Evolutionary conservation across 495 filamentous ascomycete genomes (phyloP), one percentile per base, ranked within the genome.

Genomic region (Mycothermus thermophilus): DNA sequence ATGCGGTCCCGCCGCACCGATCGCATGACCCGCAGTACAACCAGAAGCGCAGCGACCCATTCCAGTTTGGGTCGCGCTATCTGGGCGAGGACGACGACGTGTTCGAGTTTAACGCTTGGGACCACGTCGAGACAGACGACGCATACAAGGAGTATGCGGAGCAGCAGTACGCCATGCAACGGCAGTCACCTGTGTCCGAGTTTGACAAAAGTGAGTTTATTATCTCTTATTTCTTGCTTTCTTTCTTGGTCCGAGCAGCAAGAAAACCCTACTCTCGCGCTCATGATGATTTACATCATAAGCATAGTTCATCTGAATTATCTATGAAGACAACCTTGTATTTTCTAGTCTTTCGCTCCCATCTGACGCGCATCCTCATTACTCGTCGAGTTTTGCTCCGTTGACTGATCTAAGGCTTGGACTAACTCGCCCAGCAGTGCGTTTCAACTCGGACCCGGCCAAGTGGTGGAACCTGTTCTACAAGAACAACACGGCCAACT

Each of bases 391-490:
- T 16, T 35, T 43, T 30, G 13, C 28, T 17, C n/a, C n/a, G n/a
- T 23, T 36, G 10, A 26, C 30, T 38, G 12, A 30, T 24, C 14
- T 11, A 2, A 17, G 24, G 24, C 30, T 38, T 44, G 24, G 42
- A 47, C 62, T 67, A 46, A 66, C 56, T 29, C 20, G 35, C 25
- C n/a, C 8, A 36, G 35, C 35, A 73, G 69, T 57, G 30, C 78
- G 83, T 34, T 93, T 95, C 72, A 95, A 94, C 55, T 58, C 62
- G 19, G 74, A 90, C 38, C 90, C 90, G 4, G 84, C 78, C 8
- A 93, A 82, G 56, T 95, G 84, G 81, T 96, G 88, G 88, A 83
- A 96, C 48, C 64, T 75, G 27, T 97, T 97, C 63, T 97, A 97
- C 63, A 79, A 80, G 54, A 87, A 93, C 58, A 95, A 97, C 59